phyloP scores from a whole-genome alignment of 2,329 filamentous ascomycete genomes.

The Talaromyces rugulosus region DNA sequence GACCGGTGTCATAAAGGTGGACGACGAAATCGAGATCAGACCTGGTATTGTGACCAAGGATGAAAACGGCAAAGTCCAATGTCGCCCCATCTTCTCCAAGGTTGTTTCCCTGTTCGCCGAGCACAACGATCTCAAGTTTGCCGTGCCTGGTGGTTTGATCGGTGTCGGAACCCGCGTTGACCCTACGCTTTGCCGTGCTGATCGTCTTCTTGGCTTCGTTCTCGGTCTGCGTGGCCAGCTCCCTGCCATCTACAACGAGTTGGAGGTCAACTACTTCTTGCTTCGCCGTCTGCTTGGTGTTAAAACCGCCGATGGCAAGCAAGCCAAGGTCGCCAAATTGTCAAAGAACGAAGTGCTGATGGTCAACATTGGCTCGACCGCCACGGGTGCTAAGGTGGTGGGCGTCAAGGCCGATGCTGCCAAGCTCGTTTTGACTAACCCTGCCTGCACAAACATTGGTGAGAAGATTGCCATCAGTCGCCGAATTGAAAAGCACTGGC shows the following conservation, averaged over 20 bases:
- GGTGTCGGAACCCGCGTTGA: conserved; percentile 98
- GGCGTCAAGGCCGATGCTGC: conserved; percentile 97
- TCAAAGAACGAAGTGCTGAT: conserved; percentile 99
- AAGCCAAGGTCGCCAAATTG: conserved; percentile 97
- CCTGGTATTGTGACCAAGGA: conserved; percentile 98
- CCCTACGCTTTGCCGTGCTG: conserved; percentile 94
- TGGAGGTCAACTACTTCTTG: conserved; percentile 99
- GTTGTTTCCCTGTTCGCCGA: conserved; percentile 95
- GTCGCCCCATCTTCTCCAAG: conserved; percentile 93
- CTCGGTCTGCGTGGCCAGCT: conserved; percentile 90
- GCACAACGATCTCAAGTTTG: conserved; percentile 97
- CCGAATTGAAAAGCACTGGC: conserved; percentile 99
- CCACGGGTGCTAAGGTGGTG: conserved; percentile 93
- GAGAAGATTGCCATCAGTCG: conserved; percentile 96
- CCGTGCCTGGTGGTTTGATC: conserved; percentile 93
- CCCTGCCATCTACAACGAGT: conserved; percentile 95
- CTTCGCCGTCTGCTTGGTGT: conserved; percentile 92
- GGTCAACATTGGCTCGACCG: conserved; percentile 98
- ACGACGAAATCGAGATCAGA: conserved; percentile 96
- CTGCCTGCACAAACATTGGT: conserved; percentile 92
- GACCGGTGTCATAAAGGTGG: conserved; percentile 92
- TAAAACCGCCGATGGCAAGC: conserved; percentile 96
- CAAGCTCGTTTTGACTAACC: conserved; percentile 86
- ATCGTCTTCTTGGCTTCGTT: conserved; percentile 97
- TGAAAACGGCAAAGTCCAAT: conserved; percentile 87